Percentiles rank a stretch among this genome's conserved stretches.
Conservation (phyloP, 208 protist species). For the Kentomonas sorsogonicus region DNA sequence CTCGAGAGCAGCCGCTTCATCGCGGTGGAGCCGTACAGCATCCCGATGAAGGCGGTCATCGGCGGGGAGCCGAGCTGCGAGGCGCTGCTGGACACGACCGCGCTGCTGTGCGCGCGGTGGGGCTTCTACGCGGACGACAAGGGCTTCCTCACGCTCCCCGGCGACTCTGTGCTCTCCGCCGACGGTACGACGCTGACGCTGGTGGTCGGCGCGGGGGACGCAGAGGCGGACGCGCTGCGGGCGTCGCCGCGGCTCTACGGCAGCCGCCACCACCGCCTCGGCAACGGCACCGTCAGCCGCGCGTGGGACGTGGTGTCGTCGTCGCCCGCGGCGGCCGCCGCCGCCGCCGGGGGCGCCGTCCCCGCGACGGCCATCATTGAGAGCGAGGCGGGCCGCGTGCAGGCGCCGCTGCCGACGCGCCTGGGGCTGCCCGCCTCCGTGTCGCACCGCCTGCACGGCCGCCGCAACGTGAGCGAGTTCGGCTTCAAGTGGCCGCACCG, state of each 20-base stretch:
- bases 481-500: slow-evolving; percentile 71
- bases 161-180: slow-evolving; percentile 55
- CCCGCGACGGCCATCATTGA: slow-evolving; percentile 58
- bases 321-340: slow-evolving; percentile 15
- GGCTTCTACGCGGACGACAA: slow-evolving; percentile 87
- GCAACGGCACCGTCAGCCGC: slow-evolving; percentile 52
- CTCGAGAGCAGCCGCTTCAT: slow-evolving; percentile 66
- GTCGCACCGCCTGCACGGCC: slow-evolving; percentile 69
- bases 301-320: slow-evolving; percentile 73
- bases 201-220: slow-evolving; percentile 39
- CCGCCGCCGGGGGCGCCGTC: background rate
- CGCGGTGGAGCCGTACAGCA: slow-evolving; percentile 84
- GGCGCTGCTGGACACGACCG: slow-evolving; percentile 63
- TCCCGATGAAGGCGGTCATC: slow-evolving; percentile 84
- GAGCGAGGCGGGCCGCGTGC: slow-evolving; percentile 44
- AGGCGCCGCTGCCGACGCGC: slow-evolving; percentile 61
- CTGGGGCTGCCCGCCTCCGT: slow-evolving; percentile 50
- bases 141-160: slow-evolving; percentile 61
- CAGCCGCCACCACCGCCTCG: slow-evolving; percentile 77
- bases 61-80: slow-evolving; percentile 77
- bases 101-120: slow-evolving; percentile 80
- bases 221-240: slow-evolving; percentile 51
- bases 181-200: slow-evolving; percentile 58
- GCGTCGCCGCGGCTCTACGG: slow-evolving; percentile 69
- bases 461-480: slow-evolving; percentile 71